phyloP scores from a whole-genome alignment of 2,329 filamentous ascomycete species.

The Lizonia empirigonia region DNA sequence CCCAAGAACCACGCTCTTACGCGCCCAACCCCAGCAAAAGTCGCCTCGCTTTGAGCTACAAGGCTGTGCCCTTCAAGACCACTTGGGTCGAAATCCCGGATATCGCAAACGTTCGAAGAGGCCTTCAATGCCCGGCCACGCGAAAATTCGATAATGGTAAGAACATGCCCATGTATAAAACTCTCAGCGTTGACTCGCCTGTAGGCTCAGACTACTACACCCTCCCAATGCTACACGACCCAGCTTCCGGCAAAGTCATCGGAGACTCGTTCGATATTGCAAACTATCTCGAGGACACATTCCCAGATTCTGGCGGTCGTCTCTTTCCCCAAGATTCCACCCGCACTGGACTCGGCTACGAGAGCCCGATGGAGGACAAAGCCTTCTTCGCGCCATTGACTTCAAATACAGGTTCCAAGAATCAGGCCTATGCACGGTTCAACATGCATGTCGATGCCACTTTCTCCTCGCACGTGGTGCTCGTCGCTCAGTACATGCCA shows the following conservation, averaged over 20 bases:
- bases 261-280: conserved; percentile 73
- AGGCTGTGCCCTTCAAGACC: conserved; percentile 55
- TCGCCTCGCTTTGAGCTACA: conserved; percentile 58
- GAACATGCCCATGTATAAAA: background rate
- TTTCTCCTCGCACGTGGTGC: conserved; percentile 55
- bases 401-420: conserved; percentile 46
- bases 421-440: conserved; percentile 48
- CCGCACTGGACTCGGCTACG: conserved; percentile 49
- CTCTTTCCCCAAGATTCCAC: conserved; percentile 55
- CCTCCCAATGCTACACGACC: conserved; percentile 62
- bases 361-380: conserved; percentile 34
- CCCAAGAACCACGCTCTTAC: conserved; percentile 47
- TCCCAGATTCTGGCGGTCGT: conserved; percentile 54
- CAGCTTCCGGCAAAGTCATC: conserved; percentile 48
- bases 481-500: conserved; percentile 53
- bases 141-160: conserved; percentile 61
- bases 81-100: conserved; percentile 61
- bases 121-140: conserved; percentile 51
- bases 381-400: conserved; percentile 45
- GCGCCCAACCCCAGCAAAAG: conserved; percentile 59
- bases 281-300: conserved; percentile 60
- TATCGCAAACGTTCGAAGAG: conserved; percentile 51
- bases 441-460: conserved; percentile 61
- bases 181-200: background rate
- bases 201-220: conserved; percentile 61